Evolutionary conservation across 352 stramenopile species (phyloP), one percentile per base, ranked within the genome.

Genomic region (Phytopythium ostracodes): DNA sequence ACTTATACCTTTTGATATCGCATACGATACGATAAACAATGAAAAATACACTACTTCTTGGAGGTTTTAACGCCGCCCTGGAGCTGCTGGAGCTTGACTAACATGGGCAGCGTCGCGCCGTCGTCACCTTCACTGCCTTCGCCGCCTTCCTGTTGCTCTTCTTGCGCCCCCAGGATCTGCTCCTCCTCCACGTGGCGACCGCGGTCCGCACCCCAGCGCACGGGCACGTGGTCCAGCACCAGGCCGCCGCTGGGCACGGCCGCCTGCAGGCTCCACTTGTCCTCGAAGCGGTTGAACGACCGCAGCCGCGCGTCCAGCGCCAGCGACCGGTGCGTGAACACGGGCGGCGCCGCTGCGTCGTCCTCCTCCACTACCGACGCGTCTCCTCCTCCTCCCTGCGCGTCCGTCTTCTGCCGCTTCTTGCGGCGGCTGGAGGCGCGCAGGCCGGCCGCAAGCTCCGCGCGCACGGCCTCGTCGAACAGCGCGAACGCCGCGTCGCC

Each of bases 251-350:
- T 54, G 8, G 24, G 40, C 12, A 85, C 53, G 8, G 53, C 50
- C 12, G 65, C 74, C 22, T 84, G 66, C 12, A 91, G 25, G 18
- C 65, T 89, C 82, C 82, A 91, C 60, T 82, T 73, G 56, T 85
- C 74, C 69, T 86, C 68, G 56, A 79, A 91, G 11, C 79, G 68
- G 62, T 91, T 91, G 56, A 89, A 91, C 0, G 79, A 73, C 22
- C 70, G 67, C n/a, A 84, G 61, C 9, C 59, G 59, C 9, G 68
- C 82, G 17, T 44, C 65, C 29, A 91, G 27, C 43, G 78, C 65
- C 56, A 89, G 49, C 33, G 53, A 65, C 51, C 77, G 59, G 64
- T 91, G 82, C 18, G 79, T 89, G 53, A 77, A 88, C 44, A 73
- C 56, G 7, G 42, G 49, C 42, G 57, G 31, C 20, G 50, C 31